Evolutionary conservation across 805 yeast species (phyloP).

Genomic region (Lipomyces sp.): DNA sequence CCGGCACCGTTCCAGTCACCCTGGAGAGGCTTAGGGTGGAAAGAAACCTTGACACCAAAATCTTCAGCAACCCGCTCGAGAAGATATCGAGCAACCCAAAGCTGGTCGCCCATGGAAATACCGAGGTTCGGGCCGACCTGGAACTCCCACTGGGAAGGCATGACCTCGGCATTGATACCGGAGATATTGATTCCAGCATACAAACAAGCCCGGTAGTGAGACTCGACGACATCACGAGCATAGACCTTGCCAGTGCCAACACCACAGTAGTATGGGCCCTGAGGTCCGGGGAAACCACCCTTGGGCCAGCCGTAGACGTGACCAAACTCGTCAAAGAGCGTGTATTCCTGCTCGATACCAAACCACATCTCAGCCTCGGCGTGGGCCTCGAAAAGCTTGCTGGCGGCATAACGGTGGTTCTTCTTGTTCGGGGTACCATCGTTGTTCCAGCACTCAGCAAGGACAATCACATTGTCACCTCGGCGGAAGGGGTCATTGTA

Average conservation of each 20-base stretch:
- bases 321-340: conserved; percentile 89
- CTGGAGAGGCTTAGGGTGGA: conserved; percentile 98
- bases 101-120: conserved; percentile 94
- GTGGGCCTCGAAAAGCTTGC: conserved; percentile 93
- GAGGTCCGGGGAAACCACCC: conserved; percentile 99
- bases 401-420: conserved; percentile 97
- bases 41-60: conserved; percentile 96
- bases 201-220: conserved; percentile 97
- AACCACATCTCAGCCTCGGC: conserved; percentile 87
- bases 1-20: conserved; percentile 99
- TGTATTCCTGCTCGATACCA: conserved; percentile 98
- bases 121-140: conserved; percentile 99
- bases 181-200: conserved; percentile 88
- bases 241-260: conserved; percentile 98
- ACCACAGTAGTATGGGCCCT: conserved; percentile 99
- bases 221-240: conserved; percentile 98
- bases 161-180: conserved; percentile 99
- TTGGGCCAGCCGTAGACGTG: conserved; percentile 98
- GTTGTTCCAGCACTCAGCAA: conserved; percentile 96
- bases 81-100: conserved; percentile 94
- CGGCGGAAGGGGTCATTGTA: conserved; percentile 97
- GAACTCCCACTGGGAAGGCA: conserved; percentile 99
- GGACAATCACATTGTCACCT: conserved; percentile 94
- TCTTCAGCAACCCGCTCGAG: conserved; percentile 96
- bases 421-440: conserved; percentile 99